A percentile compares a stretch with the other conserved stretches of the same genome.
Conservation (phyloP, 768 basidiomycete genomes). For the Gymnopilus junonius region DNA sequence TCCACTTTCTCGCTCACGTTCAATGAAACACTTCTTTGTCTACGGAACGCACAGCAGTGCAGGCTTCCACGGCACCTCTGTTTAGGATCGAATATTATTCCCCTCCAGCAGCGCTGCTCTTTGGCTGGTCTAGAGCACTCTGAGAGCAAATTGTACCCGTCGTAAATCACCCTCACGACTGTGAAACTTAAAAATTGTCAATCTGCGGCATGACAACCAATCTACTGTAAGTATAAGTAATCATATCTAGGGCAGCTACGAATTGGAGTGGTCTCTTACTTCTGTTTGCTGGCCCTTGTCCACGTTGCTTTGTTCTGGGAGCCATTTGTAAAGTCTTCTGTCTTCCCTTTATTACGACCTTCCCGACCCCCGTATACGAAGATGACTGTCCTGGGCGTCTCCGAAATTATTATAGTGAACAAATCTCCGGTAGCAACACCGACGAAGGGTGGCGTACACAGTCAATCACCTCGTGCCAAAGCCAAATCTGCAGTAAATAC, state of each 20-base stretch:
- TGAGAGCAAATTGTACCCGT: background rate
- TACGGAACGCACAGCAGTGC: too few relatives aligned
- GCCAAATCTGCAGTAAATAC: background rate
- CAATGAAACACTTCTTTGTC: background rate
- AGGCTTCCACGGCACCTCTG: background rate
- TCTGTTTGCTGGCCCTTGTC: constrained; percentile 1
- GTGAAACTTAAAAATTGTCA: background rate
- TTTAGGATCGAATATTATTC: background rate
- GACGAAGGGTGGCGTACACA: background rate
- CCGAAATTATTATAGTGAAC: background rate
- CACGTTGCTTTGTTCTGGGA: background rate
- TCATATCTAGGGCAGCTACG: constrained; percentile 11
- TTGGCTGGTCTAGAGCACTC: background rate
- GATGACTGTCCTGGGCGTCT: background rate
- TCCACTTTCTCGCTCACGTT: too few relatives aligned
- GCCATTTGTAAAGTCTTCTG: background rate
- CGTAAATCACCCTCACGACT: background rate
- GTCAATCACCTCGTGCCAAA: background rate
- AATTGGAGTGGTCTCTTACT: constrained; percentile 11
- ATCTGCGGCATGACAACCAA: constrained; percentile 6
- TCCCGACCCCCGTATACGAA: background rate
- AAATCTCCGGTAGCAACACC: background rate
- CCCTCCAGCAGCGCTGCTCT: background rate
- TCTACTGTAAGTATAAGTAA: background rate
- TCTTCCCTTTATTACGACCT: background rate